Evolutionary conservation across 192 early-diverging fungal genomes (phyloP).

Genomic region (Podila horticola): DNA sequence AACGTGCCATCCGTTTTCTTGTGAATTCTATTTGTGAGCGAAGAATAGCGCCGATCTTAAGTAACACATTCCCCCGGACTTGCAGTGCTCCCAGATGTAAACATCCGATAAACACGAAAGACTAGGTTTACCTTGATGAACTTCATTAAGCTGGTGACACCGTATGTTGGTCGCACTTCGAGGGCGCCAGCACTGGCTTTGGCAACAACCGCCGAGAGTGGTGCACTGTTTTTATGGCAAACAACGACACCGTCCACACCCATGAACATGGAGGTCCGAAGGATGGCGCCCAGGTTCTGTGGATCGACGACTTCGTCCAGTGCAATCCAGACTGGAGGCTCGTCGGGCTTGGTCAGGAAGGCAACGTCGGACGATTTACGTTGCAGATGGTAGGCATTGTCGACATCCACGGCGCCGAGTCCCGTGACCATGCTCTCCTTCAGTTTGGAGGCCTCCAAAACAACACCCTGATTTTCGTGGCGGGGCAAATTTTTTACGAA

Average conservation of each 20-base stretch:
- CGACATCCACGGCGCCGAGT: conserved; percentile 14
- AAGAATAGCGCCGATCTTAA: background rate
- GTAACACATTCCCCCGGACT: background rate
- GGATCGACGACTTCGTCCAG: conserved; percentile 66
- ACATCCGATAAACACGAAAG: conserved; percentile 2
- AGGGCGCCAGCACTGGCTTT: conserved; percentile 78
- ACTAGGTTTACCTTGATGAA: conserved; percentile 60
- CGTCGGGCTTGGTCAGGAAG: conserved; percentile 6
- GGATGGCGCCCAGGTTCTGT: conserved; percentile 78
- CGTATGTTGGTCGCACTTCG: conserved; percentile 71
- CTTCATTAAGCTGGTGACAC: conserved; percentile 59
- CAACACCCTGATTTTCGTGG: conserved; percentile 51
- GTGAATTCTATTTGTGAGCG: conserved; percentile 36
- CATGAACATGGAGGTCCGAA: conserved; percentile 71
- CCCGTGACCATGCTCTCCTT: conserved; percentile 4
- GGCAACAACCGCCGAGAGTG: conserved; percentile 68
- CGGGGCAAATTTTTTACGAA: background rate
- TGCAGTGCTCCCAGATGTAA: conserved; percentile 14
- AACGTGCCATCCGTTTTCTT: conserved; percentile 59
- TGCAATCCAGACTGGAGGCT: conserved; percentile 62
- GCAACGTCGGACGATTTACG: background rate
- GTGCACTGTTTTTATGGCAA: conserved; percentile 66
- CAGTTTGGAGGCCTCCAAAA: conserved; percentile 56
- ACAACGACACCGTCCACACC: conserved; percentile 74
- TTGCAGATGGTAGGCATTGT: conserved; percentile 3